Evolutionary conservation across 169 alveolate species (phyloP).

Genomic region (Plasmodium fragile): DNA sequence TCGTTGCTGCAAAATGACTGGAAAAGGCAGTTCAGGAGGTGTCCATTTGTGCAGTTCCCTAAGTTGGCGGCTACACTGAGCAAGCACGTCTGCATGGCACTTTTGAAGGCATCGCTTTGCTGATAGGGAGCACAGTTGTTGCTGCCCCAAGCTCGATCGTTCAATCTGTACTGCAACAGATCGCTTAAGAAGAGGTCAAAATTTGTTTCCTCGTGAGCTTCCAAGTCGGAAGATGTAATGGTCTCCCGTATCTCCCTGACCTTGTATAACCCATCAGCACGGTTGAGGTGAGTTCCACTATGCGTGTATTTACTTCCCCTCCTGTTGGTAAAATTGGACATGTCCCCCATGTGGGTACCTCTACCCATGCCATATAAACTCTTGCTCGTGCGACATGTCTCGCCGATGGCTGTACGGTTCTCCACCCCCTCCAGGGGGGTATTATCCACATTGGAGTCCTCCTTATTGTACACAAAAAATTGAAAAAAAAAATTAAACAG

Average conservation of each 20-base stretch:
- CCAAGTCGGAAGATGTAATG: not conserved
- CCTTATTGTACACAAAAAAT: not conserved
- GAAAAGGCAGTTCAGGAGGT: slow-evolving; percentile 24
- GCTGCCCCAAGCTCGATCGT: not conserved
- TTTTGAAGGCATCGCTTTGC: not conserved
- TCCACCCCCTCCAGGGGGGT: not conserved
- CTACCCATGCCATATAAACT: not conserved
- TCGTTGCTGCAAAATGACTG: slow-evolving; percentile 25
- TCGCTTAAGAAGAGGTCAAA: not conserved
- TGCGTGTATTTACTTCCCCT: not conserved
- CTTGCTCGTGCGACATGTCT: not conserved
- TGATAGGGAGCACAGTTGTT: not conserved
- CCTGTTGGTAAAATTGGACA: not conserved
- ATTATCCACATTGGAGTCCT: not conserved
- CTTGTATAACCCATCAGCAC: not conserved
- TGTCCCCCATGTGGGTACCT: not conserved
- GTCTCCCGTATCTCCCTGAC: not conserved
- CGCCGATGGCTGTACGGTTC: not conserved
- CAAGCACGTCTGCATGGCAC: slow-evolving; percentile 7
- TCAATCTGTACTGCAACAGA: not conserved
- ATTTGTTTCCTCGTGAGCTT: not conserved
- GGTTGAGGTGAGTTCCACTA: not conserved
- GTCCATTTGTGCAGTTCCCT: not conserved
- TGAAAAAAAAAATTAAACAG: slow-evolving; percentile 16
- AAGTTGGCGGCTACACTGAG: slow-evolving; percentile 12